These are phyloP conservation scores for Zoysia matrella DNA, from an alignment of 202 grass and related monocot species.

Conservation along the genomic window DNA sequence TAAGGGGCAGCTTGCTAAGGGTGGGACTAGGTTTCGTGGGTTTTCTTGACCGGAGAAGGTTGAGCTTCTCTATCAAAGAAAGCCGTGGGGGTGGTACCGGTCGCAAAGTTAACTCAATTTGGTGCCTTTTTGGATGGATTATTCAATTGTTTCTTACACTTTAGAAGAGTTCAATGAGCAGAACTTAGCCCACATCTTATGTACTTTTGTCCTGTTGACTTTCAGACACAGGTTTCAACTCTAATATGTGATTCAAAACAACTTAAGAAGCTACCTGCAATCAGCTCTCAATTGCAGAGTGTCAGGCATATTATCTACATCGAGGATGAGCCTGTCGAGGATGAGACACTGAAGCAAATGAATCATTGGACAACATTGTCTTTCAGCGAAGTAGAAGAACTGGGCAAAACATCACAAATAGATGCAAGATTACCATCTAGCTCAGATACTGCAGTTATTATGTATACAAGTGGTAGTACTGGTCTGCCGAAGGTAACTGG, in stretches of 20 bases:
- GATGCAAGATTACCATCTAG: conserved; percentile 65
- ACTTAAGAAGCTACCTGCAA: too few species aligned
- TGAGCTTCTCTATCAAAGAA: too few species aligned
- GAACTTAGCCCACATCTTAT: conserved; percentile 15
- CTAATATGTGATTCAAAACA: too few species aligned
- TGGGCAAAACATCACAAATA: conserved; percentile 62
- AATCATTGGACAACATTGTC: conserved; percentile 56
- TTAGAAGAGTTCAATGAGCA: neutral
- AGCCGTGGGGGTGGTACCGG: too few species aligned
- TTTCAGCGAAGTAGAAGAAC: conserved; percentile 69
- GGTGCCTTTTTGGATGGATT: too few species aligned
- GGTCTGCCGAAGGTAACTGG: conserved; percentile 80
- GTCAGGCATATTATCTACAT: conserved; percentile 61
- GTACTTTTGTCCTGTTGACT: conserved; percentile 41
- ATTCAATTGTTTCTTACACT: too few species aligned
- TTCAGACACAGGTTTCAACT: conserved; percentile 57
- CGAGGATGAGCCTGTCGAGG: conserved; percentile 73
- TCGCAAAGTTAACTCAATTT: too few species aligned
- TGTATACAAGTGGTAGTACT: conserved; percentile 96
- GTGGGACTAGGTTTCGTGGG: too few species aligned
- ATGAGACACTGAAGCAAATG: conserved; percentile 53
- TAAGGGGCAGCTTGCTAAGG: too few species aligned
- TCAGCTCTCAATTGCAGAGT: too few species aligned
- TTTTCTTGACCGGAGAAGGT: too few species aligned
- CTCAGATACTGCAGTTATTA: conserved; percentile 78